Evolutionary conservation across 2,329 filamentous ascomycete species (phyloP).

Genomic region (Aspergillus persii): DNA sequence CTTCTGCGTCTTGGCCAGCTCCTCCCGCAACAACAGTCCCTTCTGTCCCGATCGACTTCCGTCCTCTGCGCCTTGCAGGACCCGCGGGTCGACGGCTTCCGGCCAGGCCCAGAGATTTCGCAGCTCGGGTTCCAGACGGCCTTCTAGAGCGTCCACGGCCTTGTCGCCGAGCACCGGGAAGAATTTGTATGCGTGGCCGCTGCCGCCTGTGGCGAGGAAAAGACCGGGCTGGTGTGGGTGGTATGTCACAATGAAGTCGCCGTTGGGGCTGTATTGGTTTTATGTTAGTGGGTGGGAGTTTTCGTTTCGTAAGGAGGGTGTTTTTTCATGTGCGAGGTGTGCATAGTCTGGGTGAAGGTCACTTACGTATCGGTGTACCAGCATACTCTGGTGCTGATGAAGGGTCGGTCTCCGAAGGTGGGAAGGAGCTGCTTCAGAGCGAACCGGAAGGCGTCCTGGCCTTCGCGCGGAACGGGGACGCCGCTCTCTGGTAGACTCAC

Average conservation of each 20-base stretch:
- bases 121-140: slow-evolving; percentile 42
- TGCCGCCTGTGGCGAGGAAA: slow-evolving; percentile 53
- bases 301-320: too few species aligned
- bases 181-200: slow-evolving; percentile 56
- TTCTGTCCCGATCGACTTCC: slow-evolving; percentile 38
- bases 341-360: background rate
- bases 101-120: slow-evolving; percentile 45
- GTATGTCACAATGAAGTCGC: slow-evolving; percentile 69
- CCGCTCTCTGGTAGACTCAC: slow-evolving; percentile 41
- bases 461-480: slow-evolving; percentile 52
- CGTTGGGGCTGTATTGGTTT: slow-evolving; percentile 48
- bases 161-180: slow-evolving; percentile 54
- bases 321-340: background rate
- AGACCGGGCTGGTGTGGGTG: slow-evolving; percentile 58
- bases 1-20: slow-evolving; percentile 35
- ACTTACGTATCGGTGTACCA: slow-evolving; percentile 71
- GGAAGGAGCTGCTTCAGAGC: slow-evolving; percentile 63
- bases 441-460: slow-evolving; percentile 58
- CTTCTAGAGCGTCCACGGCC: slow-evolving; percentile 48
- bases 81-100: slow-evolving; percentile 14
- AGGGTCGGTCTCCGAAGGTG: slow-evolving; percentile 58
- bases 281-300: background rate
- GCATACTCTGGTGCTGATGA: slow-evolving; percentile 63
- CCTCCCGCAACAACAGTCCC: slow-evolving; percentile 36
- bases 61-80: slow-evolving; percentile 35